Percentiles rank a stretch among this genome's conserved stretches.
Evolutionary conservation across 1,139 yeast genomes (phyloP).

Genomic region (Pichia sp.): DNA sequence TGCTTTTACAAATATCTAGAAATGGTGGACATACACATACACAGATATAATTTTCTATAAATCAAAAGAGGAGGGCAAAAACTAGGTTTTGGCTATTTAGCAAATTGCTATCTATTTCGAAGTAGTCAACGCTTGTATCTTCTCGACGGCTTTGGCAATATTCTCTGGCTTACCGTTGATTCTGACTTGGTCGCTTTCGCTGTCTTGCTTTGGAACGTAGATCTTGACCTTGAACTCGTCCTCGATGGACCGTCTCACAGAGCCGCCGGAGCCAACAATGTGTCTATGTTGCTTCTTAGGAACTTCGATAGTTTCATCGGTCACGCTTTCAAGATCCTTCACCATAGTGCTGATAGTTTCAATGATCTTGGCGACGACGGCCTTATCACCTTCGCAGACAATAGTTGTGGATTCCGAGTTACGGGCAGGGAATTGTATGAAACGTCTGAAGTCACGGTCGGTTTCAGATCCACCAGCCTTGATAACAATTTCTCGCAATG

Average conservation of each 20-base stretch:
- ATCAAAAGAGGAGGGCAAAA: not conserved
- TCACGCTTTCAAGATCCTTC: conserved; percentile 58
- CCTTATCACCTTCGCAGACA: conserved; percentile 69
- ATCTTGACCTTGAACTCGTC: conserved; percentile 60
- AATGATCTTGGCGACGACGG: conserved; percentile 66
- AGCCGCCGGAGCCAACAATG: conserved; percentile 79
- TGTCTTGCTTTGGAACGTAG: conserved; percentile 62
- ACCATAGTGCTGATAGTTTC: conserved; percentile 62
- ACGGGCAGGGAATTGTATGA: conserved; percentile 72
- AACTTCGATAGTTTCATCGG: conserved; percentile 54
- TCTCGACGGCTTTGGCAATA: conserved; percentile 52
- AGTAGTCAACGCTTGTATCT: conserved; percentile 50
- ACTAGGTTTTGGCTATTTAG: not conserved
- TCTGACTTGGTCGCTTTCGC: conserved; percentile 42
- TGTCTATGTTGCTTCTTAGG: conserved; percentile 73
- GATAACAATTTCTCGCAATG: conserved; percentile 66
- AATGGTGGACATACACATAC: not conserved
- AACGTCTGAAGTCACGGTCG: conserved; percentile 45
- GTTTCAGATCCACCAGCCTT: conserved; percentile 65
- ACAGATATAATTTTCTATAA: not conserved
- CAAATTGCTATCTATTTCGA: not conserved
- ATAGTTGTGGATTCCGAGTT: conserved; percentile 60
- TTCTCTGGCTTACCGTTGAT: conserved; percentile 61
- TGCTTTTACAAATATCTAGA: not conserved
- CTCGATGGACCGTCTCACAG: conserved; percentile 69